Base-by-base conservation (phyloP, 441 rosid genomes). In the Aquilaria agallochum region DNA sequence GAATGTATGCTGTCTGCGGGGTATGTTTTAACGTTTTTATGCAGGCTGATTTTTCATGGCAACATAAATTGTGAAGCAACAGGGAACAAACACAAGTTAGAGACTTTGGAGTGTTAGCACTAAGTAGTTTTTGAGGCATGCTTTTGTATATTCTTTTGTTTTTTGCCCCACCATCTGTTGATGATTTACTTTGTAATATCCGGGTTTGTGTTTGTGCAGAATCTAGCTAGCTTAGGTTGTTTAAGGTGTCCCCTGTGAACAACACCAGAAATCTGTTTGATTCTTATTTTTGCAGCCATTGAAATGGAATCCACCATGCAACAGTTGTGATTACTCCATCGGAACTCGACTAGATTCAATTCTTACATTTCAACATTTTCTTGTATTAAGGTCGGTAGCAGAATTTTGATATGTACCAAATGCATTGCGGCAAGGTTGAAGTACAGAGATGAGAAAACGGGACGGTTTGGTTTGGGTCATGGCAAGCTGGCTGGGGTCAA, bases 171-270 rank as follows among this genome's bases (percentile, higher is more conserved):
- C 42, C 42, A 36, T 2, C 42, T 36, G 63, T 66, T 55, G 68
- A 58, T 56, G 69, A 44, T 56, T 61, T 40, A 45, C 13, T 47
- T 58, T 27, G 14, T 50, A 42, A 13, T 47, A 9, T 53, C 53
- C 32, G 42, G 45, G 55, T 36, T 60, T 31, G 27, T 27, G 27
- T 50, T 32, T 9, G 55, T 70, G 71, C 72, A 78, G 66, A 58
- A 60, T 55, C 48, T 32, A 46, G 11, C 48, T 32, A 46, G 11
- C 53, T 55, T 53, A 65, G 55, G 52, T 48, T 33, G 55, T 58
- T 31, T 62, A 54, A 55, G 2, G 1, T 7, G 5, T 36, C 42
- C 7, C 7, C 6, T 36, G 42, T 36, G 42, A 36, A 36, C 6
- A 7, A 3, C 2, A 36, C 0, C 42, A 36, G 42, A 36, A 36